Evolutionary conservation across 2,329 filamentous ascomycete species (phyloP).

Genomic region (Lasiodiplodia gonubiensis): DNA sequence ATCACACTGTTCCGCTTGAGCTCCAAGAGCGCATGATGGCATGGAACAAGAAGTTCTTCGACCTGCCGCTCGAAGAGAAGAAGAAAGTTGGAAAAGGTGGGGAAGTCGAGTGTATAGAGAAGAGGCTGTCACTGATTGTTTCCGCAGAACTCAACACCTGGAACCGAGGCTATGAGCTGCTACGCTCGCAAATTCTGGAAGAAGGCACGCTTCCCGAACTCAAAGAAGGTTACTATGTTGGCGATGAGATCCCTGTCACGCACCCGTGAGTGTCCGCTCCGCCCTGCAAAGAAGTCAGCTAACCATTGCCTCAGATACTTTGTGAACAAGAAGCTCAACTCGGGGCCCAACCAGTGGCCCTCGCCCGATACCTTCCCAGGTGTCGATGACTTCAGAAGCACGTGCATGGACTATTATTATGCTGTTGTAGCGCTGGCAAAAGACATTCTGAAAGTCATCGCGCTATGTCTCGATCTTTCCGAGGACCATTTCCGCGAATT

Average conservation of each 20-base stretch:
- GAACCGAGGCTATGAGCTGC: slow-evolving; percentile 52
- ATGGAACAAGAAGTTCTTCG: slow-evolving; percentile 50
- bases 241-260: slow-evolving; percentile 47
- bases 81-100: slow-evolving; percentile 46
- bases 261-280: slow-evolving; percentile 35
- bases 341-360: slow-evolving; percentile 52
- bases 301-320: slow-evolving; percentile 35
- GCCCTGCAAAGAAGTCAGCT: background rate
- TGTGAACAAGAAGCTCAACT: slow-evolving; percentile 46
- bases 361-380: slow-evolving; percentile 30
- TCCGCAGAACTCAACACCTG: slow-evolving; percentile 45
- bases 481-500: slow-evolving; percentile 48
- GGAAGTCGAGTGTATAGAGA: background rate
- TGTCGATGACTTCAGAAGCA: slow-evolving; percentile 44
- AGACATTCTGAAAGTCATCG: slow-evolving; percentile 50
- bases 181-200: slow-evolving; percentile 52
- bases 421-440: slow-evolving; percentile 48
- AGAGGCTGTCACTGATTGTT: background rate
- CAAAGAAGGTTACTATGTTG: slow-evolving; percentile 53
- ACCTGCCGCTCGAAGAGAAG: slow-evolving; percentile 50
- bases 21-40: slow-evolving; percentile 48
- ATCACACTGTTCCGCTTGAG: slow-evolving; percentile 47
- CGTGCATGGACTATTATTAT: slow-evolving; percentile 50
- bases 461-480: slow-evolving; percentile 48
- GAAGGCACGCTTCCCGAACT: slow-evolving; percentile 50